Conservation (phyloP, 148 eudicot species). For the Dysphania ambrosioides region DNA sequence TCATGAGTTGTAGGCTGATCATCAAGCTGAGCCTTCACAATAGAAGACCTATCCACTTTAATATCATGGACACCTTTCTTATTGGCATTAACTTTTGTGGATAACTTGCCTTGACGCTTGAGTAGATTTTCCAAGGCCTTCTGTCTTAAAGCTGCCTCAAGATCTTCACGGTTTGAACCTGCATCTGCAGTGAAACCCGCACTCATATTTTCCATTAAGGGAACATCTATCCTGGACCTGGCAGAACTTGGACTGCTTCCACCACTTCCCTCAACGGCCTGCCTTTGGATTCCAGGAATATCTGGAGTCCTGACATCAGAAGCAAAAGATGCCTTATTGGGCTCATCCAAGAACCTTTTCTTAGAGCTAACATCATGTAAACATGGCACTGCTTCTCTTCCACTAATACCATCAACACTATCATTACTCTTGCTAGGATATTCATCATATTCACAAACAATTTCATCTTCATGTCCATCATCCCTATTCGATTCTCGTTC, state of each 20-base stretch:
- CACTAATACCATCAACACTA: slow-evolving; percentile 46
- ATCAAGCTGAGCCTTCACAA: slow-evolving; percentile 20
- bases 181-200: slow-evolving; percentile 26
- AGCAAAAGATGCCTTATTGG: slow-evolving; percentile 26
- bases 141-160: slow-evolving; percentile 63
- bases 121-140: slow-evolving; percentile 84
- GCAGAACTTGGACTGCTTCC: slow-evolving; percentile 15
- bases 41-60: slow-evolving; percentile 27
- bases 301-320: slow-evolving; percentile 25
- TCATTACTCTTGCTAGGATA: slow-evolving; percentile 67
- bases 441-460: slow-evolving; percentile 54
- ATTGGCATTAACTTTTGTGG: slow-evolving; percentile 25
- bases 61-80: slow-evolving; percentile 19
- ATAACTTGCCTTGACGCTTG: slow-evolving; percentile 47
- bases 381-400: slow-evolving; percentile 27
- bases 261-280: slow-evolving; percentile 19
- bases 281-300: slow-evolving; percentile 13
- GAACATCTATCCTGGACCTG: slow-evolving; percentile 3
- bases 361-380: slow-evolving; percentile 25
- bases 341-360: slow-evolving; percentile 26
- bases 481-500: slow-evolving; percentile 33
- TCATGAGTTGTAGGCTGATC: slow-evolving; percentile 14
- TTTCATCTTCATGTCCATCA: slow-evolving; percentile 63
- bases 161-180: slow-evolving; percentile 38
- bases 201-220: slow-evolving; percentile 20